Conservation (phyloP, 2,329 filamentous ascomycete genomes). For the Colletotrichum cordylinicola region DNA sequence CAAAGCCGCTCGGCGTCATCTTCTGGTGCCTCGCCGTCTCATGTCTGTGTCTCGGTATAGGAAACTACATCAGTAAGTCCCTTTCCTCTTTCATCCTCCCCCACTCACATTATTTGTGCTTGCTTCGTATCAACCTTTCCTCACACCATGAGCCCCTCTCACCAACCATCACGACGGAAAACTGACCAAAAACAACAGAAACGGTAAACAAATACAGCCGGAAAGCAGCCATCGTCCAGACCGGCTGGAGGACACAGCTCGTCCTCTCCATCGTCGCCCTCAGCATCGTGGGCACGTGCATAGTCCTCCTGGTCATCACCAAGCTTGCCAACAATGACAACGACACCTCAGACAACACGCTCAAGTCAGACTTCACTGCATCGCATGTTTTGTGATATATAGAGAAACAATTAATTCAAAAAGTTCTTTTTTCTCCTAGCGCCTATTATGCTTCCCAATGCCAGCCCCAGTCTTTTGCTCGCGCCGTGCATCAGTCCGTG, state of each 20-base stretch:
- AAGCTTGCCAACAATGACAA: conserved; percentile 29
- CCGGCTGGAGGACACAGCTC: conserved; percentile 89
- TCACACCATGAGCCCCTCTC: background rate
- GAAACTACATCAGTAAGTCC: conserved; percentile 80
- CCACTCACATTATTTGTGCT: background rate
- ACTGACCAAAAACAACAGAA: conserved; percentile 42
- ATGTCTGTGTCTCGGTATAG: conserved; percentile 79
- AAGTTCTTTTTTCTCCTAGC: background rate
- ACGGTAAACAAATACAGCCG: conserved; percentile 81
- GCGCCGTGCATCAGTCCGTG: background rate
- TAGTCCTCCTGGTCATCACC: conserved; percentile 64
- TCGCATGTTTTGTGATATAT: background rate
- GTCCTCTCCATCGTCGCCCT: conserved; percentile 68
- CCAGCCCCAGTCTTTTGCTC: background rate
- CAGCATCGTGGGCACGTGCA: conserved; percentile 69
- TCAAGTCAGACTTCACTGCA: background rate
- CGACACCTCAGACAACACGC: background rate
- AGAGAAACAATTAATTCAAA: background rate
- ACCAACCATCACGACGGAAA: no score
- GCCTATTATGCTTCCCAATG: background rate
- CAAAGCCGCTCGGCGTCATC: conserved; percentile 81
- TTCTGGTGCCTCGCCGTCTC: conserved; percentile 85
- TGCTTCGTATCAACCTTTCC: background rate
- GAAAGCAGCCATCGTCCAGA: conserved; percentile 84
- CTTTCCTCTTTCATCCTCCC: background rate